phyloP scores from a whole-genome alignment of 306 rosid genomes.

The Medicago ruthenica region DNA sequence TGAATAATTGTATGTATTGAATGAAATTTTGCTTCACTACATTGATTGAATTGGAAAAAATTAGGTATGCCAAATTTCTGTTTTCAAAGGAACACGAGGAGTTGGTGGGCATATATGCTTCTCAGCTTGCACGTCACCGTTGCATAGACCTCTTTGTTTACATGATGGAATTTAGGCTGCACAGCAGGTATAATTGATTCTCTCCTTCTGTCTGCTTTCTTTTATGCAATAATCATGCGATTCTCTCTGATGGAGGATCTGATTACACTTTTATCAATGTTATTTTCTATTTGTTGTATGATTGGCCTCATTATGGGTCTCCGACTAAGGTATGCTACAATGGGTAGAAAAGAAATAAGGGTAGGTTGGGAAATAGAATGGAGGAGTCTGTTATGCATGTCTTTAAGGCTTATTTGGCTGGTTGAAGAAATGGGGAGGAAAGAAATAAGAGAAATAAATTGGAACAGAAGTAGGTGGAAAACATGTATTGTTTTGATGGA shows the following conservation, averaged over 20 bases:
- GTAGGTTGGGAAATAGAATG: constrained; percentile 7
- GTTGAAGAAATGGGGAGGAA: neutral
- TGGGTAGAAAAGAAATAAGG: constrained; percentile 3
- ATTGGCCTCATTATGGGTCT: neutral
- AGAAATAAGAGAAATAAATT: neutral
- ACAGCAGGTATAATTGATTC: constrained; percentile 74
- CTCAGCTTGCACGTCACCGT: constrained; percentile 92
- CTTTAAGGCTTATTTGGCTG: neutral
- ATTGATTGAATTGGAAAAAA: constrained; percentile 35
- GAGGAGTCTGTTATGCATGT: neutral
- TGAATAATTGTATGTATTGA: constrained; percentile 27
- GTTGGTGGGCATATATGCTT: constrained; percentile 94
- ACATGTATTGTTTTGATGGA: constrained; percentile 9
- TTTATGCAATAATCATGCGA: constrained; percentile 10
- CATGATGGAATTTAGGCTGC: constrained; percentile 96
- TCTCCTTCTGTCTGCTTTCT: neutral
- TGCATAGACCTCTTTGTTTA: constrained; percentile 94
- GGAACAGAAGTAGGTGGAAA: neutral
- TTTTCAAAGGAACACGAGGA: constrained; percentile 96
- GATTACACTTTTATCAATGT: constrained; percentile 26
- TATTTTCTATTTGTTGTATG: constrained; percentile 21
- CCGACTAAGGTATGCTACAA: neutral
- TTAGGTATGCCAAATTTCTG: constrained; percentile 95
- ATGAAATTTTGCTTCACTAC: constrained; percentile 31
- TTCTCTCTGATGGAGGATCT: constrained; percentile 16